Evolutionary conservation across 129 eudicot genomes (phyloP).

Genomic region (Arctium minus): DNA sequence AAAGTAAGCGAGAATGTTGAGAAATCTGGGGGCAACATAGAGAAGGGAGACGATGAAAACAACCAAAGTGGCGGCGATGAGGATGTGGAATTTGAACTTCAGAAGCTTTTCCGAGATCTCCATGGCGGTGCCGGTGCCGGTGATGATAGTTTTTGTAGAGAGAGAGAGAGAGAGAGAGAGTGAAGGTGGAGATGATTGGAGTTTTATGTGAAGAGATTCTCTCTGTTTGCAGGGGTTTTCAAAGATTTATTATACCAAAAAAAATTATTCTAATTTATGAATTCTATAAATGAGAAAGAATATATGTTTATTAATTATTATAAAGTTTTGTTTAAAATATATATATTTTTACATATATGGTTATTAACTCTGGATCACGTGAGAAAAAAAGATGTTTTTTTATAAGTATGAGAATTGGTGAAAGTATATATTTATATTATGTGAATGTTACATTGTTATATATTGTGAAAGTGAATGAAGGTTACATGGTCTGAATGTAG

Average conservation of each 20-base stretch:
- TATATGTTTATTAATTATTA: neutral
- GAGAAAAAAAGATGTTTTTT: no score
- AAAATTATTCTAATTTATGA: neutral
- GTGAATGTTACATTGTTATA: no score
- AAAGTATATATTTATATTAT: no score
- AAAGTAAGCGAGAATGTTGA: slow-evolving; percentile 52
- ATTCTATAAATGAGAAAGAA: neutral
- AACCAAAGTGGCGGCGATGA: slow-evolving; percentile 10
- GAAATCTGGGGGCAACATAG: slow-evolving; percentile 41
- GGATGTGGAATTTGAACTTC: slow-evolving; percentile 37
- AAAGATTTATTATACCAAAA: neutral
- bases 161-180: neutral
- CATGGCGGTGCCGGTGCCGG: slow-evolving; percentile 34
- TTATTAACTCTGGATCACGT: neutral
- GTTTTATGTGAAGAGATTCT: slow-evolving; percentile 1
- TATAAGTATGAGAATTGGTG: no score
- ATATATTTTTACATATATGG: neutral
- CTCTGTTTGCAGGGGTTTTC: neutral
- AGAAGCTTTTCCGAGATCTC: slow-evolving; percentile 45
- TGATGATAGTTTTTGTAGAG: neutral
- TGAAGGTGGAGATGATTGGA: neutral
- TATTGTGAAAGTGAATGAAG: no score
- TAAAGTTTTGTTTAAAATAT: neutral
- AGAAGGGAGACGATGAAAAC: slow-evolving; percentile 16
- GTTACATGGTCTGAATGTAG: neutral